Evolutionary conservation across 2,329 filamentous ascomycete species (phyloP).

Genomic region (Phoma sp.): DNA sequence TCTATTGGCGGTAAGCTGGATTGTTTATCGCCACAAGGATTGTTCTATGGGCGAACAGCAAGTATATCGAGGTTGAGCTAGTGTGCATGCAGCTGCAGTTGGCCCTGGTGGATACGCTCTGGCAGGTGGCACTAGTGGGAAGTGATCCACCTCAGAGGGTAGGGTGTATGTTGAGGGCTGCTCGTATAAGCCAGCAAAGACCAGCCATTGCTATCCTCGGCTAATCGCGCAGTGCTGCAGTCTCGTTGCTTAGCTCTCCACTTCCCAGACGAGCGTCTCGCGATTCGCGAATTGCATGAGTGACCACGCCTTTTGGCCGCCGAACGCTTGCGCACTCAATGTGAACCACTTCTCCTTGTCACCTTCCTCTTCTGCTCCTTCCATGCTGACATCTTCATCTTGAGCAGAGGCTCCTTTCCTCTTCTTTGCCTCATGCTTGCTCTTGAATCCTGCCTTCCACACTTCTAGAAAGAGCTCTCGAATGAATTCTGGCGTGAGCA

Average conservation of each 20-base stretch:
- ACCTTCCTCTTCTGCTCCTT: slow-evolving; percentile 5
- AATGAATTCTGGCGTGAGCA: slow-evolving; percentile 48
- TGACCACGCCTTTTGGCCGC: slow-evolving; percentile 34
- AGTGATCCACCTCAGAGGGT: too few species aligned
- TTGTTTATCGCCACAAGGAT: too few species aligned
- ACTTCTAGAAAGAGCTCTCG: slow-evolving; percentile 35
- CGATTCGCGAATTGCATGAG: slow-evolving; percentile 41
- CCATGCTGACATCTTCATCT: slow-evolving; percentile 21
- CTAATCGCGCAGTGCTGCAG: too few species aligned
- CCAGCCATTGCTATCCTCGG: too few species aligned
- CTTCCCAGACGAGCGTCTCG: slow-evolving; percentile 45
- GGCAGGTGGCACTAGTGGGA: too few species aligned
- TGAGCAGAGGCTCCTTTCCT: slow-evolving; percentile 11
- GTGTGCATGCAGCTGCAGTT: too few species aligned
- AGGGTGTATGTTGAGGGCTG: too few species aligned
- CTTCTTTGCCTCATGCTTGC: slow-evolving; percentile 16
- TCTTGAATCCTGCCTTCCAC: slow-evolving; percentile 27
- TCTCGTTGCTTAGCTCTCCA: slow-evolving; percentile 21
- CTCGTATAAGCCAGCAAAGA: too few species aligned
- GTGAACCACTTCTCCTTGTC: slow-evolving; percentile 36
- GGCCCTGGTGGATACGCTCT: too few species aligned
- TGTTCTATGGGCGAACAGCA: too few species aligned
- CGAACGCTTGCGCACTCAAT: slow-evolving; percentile 40
- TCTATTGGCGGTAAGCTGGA: too few species aligned
- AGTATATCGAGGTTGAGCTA: too few species aligned